phyloP scores from a whole-genome alignment of 140 eudicot genomes.

The Senecio squalidus region DNA sequence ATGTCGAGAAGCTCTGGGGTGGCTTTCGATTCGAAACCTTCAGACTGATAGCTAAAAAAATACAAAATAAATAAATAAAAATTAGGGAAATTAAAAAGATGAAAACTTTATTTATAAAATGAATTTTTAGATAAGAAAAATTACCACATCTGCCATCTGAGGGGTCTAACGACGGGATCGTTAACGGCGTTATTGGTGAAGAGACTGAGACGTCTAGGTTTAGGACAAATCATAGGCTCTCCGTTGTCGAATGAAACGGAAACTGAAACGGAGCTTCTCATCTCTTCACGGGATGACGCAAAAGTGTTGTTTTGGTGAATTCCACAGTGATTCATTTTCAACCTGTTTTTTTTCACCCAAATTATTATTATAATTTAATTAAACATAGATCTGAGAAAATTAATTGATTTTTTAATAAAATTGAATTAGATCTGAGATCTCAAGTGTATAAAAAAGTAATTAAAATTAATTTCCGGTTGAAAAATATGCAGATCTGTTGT shows the following conservation, averaged over 20 bases:
- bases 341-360: background rate
- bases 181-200: slow-evolving; percentile 28
- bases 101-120: background rate
- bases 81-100: background rate
- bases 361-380: slow-evolving; percentile 2
- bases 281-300: slow-evolving; percentile 62
- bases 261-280: slow-evolving; percentile 49
- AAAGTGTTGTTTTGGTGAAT: slow-evolving; percentile 54
- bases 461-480: background rate
- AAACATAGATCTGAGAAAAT: no score
- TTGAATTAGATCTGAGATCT: slow-evolving; percentile 36
- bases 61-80: background rate
- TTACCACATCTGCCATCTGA: slow-evolving; percentile 80
- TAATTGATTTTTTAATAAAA: no score
- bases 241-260: slow-evolving; percentile 35
- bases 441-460: no score
- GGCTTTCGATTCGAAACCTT: slow-evolving; percentile 67
- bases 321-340: slow-evolving; percentile 64
- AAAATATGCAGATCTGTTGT: slow-evolving; percentile 17
- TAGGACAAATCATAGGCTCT: slow-evolving; percentile 78
- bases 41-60: slow-evolving; percentile 60
- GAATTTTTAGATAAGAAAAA: background rate
- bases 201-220: slow-evolving; percentile 64
- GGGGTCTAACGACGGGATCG: slow-evolving; percentile 48
- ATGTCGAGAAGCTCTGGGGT: slow-evolving; percentile 87